Evolutionary conservation across 352 stramenopile species (phyloP).

Genomic region (Phytopythium vexans): DNA sequence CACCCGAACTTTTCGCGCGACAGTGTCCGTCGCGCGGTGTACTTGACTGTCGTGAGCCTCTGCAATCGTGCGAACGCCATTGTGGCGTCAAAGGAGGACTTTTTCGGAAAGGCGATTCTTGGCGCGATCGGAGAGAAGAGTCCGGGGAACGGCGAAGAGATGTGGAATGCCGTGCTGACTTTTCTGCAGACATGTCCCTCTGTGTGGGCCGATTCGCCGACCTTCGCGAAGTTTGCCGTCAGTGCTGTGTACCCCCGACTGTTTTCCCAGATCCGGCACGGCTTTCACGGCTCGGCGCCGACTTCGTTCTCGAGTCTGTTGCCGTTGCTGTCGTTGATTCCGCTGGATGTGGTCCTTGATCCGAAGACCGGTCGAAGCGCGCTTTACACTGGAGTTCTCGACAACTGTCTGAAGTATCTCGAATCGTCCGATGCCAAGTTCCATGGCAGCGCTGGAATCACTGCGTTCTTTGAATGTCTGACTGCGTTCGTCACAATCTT

Average conservation of each 20-base stretch:
- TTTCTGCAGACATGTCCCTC: constrained; percentile 54
- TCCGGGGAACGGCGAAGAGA: constrained; percentile 56
- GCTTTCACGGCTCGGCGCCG: constrained; percentile 70
- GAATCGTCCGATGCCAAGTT: constrained; percentile 51
- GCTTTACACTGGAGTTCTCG: constrained; percentile 60
- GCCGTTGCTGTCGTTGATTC: constrained; percentile 72
- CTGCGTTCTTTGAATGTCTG: constrained; percentile 72
- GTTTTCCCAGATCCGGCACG: constrained; percentile 71
- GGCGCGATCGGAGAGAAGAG: constrained; percentile 68
- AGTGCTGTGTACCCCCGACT: constrained; percentile 62
- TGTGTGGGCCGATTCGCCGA: constrained; percentile 36
- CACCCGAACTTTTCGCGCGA: constrained; percentile 74
- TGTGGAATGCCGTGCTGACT: constrained; percentile 75
- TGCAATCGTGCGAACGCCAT: constrained; percentile 39
- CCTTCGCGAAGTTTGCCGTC: constrained; percentile 59
- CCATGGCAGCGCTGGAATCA: constrained; percentile 48
- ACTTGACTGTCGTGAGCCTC: constrained; percentile 55
- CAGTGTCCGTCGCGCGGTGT: constrained; percentile 59
- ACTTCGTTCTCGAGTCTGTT: constrained; percentile 68
- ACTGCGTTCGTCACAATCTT: constrained; percentile 69
- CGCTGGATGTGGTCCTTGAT: constrained; percentile 52
- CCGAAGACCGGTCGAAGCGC: constrained; percentile 28
- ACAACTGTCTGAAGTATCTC: constrained; percentile 72
- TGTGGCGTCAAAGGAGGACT: constrained; percentile 39
- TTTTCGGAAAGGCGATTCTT: constrained; percentile 71